Conservation (phyloP, 768 basidiomycete species). For the Rhodotorula babjevae region DNA sequence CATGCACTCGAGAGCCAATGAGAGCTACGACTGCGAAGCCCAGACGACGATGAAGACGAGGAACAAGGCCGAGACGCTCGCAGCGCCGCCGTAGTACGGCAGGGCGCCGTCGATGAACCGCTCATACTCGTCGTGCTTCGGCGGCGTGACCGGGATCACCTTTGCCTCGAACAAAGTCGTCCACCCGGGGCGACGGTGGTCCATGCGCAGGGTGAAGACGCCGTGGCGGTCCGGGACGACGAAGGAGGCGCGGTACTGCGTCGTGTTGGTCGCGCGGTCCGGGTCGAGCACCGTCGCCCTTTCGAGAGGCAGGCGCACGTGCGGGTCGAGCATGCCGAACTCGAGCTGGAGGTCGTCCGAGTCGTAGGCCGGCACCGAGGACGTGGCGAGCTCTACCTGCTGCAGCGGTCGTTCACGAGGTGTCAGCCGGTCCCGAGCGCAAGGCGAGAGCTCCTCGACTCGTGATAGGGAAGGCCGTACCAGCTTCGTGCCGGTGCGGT, state of each 20-base stretch:
- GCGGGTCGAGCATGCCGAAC: slow-evolving; percentile 98
- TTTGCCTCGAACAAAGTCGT: slow-evolving; percentile 68
- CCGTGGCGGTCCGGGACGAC: slow-evolving; percentile 91
- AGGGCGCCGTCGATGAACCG: slow-evolving; percentile 91
- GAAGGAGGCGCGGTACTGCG: slow-evolving; percentile 57
- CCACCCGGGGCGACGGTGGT: slow-evolving; percentile 84
- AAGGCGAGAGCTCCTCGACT: too few relatives aligned
- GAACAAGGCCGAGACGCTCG: slow-evolving; percentile 81
- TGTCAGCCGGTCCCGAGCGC: too few relatives aligned
- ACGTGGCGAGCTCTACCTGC: slow-evolving; percentile 71
- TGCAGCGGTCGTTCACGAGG: slow-evolving; percentile 44
- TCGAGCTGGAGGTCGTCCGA: slow-evolving; percentile 81
- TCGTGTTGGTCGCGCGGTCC: slow-evolving; percentile 50
- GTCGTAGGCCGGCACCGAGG: slow-evolving; percentile 66
- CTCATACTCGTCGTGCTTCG: slow-evolving; percentile 89
- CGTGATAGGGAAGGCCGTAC: slow-evolving; percentile 53
- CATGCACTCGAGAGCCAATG: too few relatives aligned
- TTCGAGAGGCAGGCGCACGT: slow-evolving; percentile 72
- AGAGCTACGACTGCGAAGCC: slow-evolving; percentile 50
- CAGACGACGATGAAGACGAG: slow-evolving; percentile 80
- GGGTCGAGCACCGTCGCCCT: slow-evolving; percentile 59
- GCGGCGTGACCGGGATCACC: slow-evolving; percentile 82
- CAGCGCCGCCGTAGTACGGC: slow-evolving; percentile 89
- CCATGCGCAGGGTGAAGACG: slow-evolving; percentile 93
- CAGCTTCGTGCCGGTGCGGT: slow-evolving; percentile 80